Evolutionary conservation across 2,329 filamentous ascomycete species (phyloP), one percentile per base, ranked within the genome.

Genomic region (Ophiostoma quercus): DNA sequence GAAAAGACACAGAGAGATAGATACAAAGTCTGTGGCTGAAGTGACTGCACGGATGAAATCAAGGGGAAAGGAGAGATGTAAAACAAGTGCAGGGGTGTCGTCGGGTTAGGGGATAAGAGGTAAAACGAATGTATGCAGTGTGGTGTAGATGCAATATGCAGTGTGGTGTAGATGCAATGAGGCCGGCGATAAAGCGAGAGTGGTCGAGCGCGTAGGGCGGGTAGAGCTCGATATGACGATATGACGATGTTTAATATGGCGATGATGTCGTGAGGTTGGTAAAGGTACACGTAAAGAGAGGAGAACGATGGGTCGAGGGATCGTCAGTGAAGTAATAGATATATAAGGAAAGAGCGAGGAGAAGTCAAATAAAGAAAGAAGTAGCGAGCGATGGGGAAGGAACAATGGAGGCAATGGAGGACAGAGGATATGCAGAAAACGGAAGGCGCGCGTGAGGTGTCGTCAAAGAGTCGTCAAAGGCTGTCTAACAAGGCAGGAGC

Each of bases 41-140:
- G 43, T 37, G 34, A 66, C 34, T 32, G 57, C 25, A 32, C 57
- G 57, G 57, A 32, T 62, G 57, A 22, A 67, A 66, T 67, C 63
- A 66, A 68, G 69, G 29, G 32, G 25, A 57, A 62, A 60, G 43
- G 62, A 29, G 47, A 62, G 66, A 68, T 65, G 39, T 60, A 70
- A 68, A 70, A 70, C 66, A 68, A 66, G 62, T 41, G 62, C 67
- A 66, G 67, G 69, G 69, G 34, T 34, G 8, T 9, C 57, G 57
- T 34, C 29, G 51, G 22, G 11, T 25, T 22, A 22, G 22, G 25
- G 43, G 69, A 66, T 43, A 37, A 62, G 62, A 62, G 66, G 37
- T 32, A 57, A 57, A 57, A 57, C 51, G 60, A 67, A 25, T 19
- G 43, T 34, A 29, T 14, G 12, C 11, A 12, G 39, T 14, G 9